Percentiles rank a stretch among this genome's conserved stretches.
Evolutionary conservation across 306 rosid species (phyloP).

Genomic region (Hylodesmum podocarpum): DNA sequence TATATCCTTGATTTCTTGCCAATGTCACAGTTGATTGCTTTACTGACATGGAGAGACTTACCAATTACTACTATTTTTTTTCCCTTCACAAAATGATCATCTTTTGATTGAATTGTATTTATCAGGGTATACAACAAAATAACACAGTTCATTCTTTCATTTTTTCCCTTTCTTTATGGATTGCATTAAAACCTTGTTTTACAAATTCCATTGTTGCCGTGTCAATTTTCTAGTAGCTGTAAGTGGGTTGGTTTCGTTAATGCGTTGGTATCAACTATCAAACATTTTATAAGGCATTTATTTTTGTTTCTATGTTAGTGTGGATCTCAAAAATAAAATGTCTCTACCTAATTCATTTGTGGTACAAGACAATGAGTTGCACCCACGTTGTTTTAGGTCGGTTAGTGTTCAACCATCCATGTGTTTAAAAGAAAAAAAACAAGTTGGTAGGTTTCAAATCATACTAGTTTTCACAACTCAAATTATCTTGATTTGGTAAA

Average conservation of each 20-base stretch:
- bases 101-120: slow-evolving; percentile 43
- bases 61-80: slow-evolving; percentile 28
- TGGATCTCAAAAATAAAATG: not conserved
- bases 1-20: slow-evolving; percentile 29
- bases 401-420: not conserved
- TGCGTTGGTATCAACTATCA: slow-evolving; percentile 31
- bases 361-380: not conserved
- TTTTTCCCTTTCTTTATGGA: not conserved
- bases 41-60: slow-evolving; percentile 38
- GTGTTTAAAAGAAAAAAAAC: not conserved
- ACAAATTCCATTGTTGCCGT: slow-evolving; percentile 31
- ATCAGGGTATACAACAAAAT: slow-evolving; percentile 43
- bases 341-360: slow-evolving; percentile 23
- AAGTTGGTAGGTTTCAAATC: not conserved
- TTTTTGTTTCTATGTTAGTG: not conserved
- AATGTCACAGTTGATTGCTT: slow-evolving; percentile 40
- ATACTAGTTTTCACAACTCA: not conserved
- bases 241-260: slow-evolving; percentile 28
- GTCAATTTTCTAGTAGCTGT: slow-evolving; percentile 37
- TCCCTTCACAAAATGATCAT: slow-evolving; percentile 11
- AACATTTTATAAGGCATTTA: not conserved
- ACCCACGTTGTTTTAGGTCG: not conserved
- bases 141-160: slow-evolving; percentile 47
- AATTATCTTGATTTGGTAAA: not conserved
- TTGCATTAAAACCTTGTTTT: slow-evolving; percentile 27